Evolutionary conservation across 768 basidiomycete species (phyloP).

Genomic region (Hypsizygus marmoreus): DNA sequence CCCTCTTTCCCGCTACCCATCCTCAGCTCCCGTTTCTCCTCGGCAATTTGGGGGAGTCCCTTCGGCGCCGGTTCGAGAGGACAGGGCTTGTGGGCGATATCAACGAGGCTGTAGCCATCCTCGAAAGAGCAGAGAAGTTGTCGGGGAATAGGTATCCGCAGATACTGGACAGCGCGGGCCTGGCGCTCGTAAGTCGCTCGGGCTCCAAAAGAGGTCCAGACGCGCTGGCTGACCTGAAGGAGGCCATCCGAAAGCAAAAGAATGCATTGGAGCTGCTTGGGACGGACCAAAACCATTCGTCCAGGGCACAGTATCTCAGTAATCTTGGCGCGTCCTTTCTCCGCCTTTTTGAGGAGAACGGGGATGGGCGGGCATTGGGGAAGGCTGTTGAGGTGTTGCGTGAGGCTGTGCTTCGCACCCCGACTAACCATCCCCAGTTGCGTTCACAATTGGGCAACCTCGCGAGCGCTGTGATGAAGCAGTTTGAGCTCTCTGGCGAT

Average conservation of each 20-base stretch:
- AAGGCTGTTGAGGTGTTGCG: constrained; percentile 26
- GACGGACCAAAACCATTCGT: constrained; percentile 11
- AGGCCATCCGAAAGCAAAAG: constrained; percentile 17
- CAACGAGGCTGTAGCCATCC: constrained; percentile 16
- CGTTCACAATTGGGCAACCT: constrained; percentile 23
- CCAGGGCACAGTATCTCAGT: constrained; percentile 1
- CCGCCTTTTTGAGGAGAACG: constrained; percentile 25
- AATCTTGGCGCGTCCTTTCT: constrained; percentile 19
- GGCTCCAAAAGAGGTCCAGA: constrained; percentile 19
- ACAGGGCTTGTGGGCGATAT: constrained; percentile 2
- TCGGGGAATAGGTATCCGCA: constrained; percentile 10
- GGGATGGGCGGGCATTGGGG: constrained; percentile 24
- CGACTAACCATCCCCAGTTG: constrained; percentile 19
- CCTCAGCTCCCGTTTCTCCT: constrained; percentile 10
- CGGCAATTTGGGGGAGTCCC: neutral
- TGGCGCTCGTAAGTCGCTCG: no score
- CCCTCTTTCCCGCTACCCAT: constrained; percentile 12
- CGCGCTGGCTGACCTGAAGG: constrained; percentile 16
- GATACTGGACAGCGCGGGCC: no score
- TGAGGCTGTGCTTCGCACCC: constrained; percentile 23
- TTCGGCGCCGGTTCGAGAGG: constrained; percentile 4
- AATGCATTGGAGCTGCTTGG: constrained; percentile 13
- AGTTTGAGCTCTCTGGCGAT: constrained; percentile 23
- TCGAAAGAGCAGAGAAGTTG: constrained; percentile 7
- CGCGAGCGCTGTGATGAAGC: constrained; percentile 25